phyloP scores from a whole-genome alignment of 345 rosid genomes.

The Citrus australasica region DNA sequence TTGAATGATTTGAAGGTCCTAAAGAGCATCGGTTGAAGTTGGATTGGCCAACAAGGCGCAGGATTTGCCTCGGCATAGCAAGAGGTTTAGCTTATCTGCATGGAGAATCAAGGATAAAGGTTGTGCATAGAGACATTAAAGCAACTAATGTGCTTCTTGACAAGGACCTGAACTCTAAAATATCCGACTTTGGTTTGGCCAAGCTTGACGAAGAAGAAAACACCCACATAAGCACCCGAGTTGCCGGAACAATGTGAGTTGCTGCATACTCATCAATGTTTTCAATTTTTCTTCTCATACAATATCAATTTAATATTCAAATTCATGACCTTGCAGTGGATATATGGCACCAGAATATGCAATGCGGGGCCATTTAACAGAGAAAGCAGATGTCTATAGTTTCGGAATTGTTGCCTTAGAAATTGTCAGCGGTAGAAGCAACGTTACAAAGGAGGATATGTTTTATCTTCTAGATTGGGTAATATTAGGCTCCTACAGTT shows the following conservation, averaged over 20 bases:
- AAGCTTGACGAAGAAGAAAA: slow-evolving; percentile 64
- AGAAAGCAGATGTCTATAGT: slow-evolving; percentile 36
- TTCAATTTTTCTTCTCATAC: background rate
- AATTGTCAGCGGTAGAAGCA: slow-evolving; percentile 30
- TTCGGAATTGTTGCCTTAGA: slow-evolving; percentile 38
- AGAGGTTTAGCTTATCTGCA: slow-evolving; percentile 66
- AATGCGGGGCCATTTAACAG: slow-evolving; percentile 28
- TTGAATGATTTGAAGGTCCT: slow-evolving; percentile 24
- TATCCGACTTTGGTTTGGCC: slow-evolving; percentile 76
- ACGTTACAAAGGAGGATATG: slow-evolving; percentile 1
- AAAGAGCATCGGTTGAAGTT: slow-evolving; percentile 39
- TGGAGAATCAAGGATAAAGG: slow-evolving; percentile 61
- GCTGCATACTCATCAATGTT: background rate
- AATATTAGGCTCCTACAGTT: background rate
- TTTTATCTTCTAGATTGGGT: slow-evolving; percentile 36
- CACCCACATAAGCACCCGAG: slow-evolving; percentile 57
- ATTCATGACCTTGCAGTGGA: slow-evolving; percentile 21
- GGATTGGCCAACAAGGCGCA: slow-evolving; percentile 61
- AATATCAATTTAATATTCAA: background rate
- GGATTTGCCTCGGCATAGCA: slow-evolving; percentile 63
- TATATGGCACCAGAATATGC: slow-evolving; percentile 44
- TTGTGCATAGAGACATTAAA: slow-evolving; percentile 75
- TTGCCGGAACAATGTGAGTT: slow-evolving; percentile 65
- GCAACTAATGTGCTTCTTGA: slow-evolving; percentile 68
- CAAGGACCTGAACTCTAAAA: slow-evolving; percentile 43